Conservation (phyloP, 768 basidiomycete genomes). For the Tulasnella sp. region DNA sequence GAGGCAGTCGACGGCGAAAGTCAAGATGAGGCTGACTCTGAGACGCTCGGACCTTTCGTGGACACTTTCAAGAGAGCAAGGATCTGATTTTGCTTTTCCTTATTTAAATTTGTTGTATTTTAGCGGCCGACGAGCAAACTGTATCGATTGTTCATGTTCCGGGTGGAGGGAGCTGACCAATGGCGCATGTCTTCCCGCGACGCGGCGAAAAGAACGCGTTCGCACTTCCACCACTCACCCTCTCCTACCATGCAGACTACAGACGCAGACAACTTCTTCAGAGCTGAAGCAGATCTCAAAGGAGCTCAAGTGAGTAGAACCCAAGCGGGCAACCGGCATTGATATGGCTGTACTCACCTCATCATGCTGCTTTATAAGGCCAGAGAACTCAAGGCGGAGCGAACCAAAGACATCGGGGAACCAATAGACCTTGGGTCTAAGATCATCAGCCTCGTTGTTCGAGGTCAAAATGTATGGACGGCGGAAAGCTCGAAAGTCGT, state of each 20-base stretch:
- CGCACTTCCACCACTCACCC: no score
- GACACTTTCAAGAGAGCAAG: no score
- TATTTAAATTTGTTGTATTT: no score
- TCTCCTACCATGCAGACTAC: conserved; percentile 44
- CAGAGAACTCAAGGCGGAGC: conserved; percentile 67
- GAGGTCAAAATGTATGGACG: conserved; percentile 70
- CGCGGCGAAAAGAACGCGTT: no score
- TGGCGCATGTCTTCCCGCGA: no score
- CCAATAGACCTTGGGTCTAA: conserved; percentile 78
- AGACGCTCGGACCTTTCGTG: no score
- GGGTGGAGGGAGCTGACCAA: no score
- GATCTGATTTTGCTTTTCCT: no score
- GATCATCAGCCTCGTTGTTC: conserved; percentile 64
- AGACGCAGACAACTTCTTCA: conserved; percentile 54
- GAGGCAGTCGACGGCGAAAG: no score
- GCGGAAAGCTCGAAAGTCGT: conserved; percentile 79
- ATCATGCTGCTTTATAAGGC: conserved; percentile 42
- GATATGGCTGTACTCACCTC: conserved; percentile 27
- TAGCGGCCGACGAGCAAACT: no score
- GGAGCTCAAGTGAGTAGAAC: conserved; percentile 51
- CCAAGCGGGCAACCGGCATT: conserved; percentile 19
- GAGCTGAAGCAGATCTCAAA: conserved; percentile 66
- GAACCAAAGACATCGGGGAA: conserved; percentile 64
- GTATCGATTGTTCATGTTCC: no score
- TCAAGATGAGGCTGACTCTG: no score